Evolutionary conservation across 1,284 basidiomycete genomes (phyloP).

Genomic region (Paramarasmius palmivorus): DNA sequence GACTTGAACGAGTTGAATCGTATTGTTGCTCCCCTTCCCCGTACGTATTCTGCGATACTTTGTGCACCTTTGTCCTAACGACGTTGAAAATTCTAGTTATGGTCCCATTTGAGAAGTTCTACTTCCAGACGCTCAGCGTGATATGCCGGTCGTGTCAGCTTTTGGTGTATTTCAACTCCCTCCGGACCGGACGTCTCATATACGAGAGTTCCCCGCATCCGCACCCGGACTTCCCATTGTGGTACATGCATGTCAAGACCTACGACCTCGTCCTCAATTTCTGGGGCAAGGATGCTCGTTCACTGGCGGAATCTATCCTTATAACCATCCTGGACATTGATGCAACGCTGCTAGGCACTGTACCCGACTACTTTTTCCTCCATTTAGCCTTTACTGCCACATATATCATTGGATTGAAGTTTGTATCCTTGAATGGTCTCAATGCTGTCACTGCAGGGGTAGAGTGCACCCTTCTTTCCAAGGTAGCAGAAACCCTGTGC

Average conservation of each 20-base stretch:
- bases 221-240: no score
- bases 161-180: no score
- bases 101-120: constrained; percentile 38
- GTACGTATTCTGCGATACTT: constrained; percentile 26
- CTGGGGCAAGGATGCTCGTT: constrained; percentile 1
- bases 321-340: background rate
- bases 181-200: no score
- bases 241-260: no score
- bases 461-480: background rate
- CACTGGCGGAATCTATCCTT: constrained; percentile 4
- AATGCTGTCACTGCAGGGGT: background rate
- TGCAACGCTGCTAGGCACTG: background rate
- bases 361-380: constrained; percentile 3
- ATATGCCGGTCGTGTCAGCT: no score
- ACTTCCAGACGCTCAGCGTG: constrained; percentile 35
- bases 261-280: background rate
- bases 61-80: background rate
- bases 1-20: background rate
- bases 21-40: background rate
- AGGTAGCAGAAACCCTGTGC: no score
- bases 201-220: no score
- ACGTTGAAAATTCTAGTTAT: constrained; percentile 30
- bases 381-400: constrained; percentile 4
- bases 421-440: no score
- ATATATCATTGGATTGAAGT: background rate